These are phyloP conservation scores for Phytopythium vexans DNA, from an alignment of 352 stramenopile species.

Conservation along the genomic window DNA sequence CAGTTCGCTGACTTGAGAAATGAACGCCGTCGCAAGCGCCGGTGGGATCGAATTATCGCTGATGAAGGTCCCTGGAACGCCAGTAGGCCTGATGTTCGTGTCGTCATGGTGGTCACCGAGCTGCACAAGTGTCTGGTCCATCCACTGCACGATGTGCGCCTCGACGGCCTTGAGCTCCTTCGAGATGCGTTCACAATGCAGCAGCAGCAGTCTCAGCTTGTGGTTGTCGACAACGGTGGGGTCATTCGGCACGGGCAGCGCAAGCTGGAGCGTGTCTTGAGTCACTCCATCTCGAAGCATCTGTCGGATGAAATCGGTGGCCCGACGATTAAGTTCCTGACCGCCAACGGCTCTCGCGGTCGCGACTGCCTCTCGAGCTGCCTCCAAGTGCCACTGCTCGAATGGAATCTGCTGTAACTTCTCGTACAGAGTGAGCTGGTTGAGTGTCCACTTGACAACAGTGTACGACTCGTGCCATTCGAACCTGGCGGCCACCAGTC, in stretches of 20 bases:
- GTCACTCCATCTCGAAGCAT: constrained; percentile 10
- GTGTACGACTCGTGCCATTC: constrained; percentile 11
- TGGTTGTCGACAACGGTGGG: constrained; percentile 2
- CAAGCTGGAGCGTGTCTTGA: constrained; percentile 3
- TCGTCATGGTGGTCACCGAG: neutral
- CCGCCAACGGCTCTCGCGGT: constrained; percentile 1
- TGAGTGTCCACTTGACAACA: constrained; percentile 15
- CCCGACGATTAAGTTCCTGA: constrained; percentile 3
- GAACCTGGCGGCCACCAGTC: constrained; percentile 4
- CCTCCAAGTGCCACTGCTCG: constrained; percentile 10
- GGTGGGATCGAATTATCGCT: constrained; percentile 25
- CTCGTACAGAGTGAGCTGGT: constrained; percentile 21
- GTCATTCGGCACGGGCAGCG: constrained; percentile 9
- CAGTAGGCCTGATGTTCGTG: constrained; percentile 20
- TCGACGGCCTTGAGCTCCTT: constrained; percentile 9
- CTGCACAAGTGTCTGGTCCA: constrained; percentile 6
- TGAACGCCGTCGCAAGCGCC: constrained; percentile 24
- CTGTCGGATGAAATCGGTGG: constrained; percentile 9
- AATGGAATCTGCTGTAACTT: constrained; percentile 10
- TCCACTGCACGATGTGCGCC: constrained; percentile 8
- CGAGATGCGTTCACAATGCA: constrained; percentile 16
- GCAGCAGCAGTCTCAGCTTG: constrained; percentile 6
- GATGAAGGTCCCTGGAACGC: constrained; percentile 31
- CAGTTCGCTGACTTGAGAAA: constrained; percentile 4
- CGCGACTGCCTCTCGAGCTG: neutral